Evolutionary conservation across 139 green algal species (phyloP), one percentile per base, ranked within the genome.

Genomic region (Chlamydomonas sp.): DNA sequence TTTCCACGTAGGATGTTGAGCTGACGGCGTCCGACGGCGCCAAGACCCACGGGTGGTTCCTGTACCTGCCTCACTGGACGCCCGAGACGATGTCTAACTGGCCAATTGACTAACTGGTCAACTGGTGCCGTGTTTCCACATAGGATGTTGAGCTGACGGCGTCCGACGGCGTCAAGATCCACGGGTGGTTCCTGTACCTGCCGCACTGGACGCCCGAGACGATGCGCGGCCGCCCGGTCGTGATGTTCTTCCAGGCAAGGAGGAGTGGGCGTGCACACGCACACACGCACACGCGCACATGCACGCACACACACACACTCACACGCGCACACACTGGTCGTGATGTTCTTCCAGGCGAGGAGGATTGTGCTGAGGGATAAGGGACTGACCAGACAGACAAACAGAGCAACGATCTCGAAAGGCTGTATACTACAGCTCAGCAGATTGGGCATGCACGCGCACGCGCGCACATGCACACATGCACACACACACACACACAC

Each of bases 201-300:
- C 63, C 33, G 1, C 58, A 39, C 39, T 88, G 77, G 81, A 70
- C 35, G 1, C 38, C 61, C 28, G 71, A 77, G 35, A 29, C 63
- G 29, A 50, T 81, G 31, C 62, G 67, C 4, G 58, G 37, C 3
- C 73, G 76, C 1, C 89, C 89, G 2, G 80, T 89, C 0, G 61
- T 96, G 1, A 43, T 95, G 0, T 96, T 95, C 66, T 91, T 93
- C 49, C 88, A 91, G 76, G 76, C 76, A 39, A 13, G 36, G 29
- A 36, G 49, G 13, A 4, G 28, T 20, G 49, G 49, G 10, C 22
- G 6, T 24, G 49, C 13, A n/a, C 49, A 28, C 22, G 49, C 30
- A n/a, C 49, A 60, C 49, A 28, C 22, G 49, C 49, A 50, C 43
- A n/a, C 43, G 43, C 10, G 43, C 43, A 13, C 48, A 59, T n/a